These are phyloP conservation scores for Monosporascus sp. DNA, from an alignment of 2,329 filamentous ascomycete genomes.

Conservation along the genomic window DNA sequence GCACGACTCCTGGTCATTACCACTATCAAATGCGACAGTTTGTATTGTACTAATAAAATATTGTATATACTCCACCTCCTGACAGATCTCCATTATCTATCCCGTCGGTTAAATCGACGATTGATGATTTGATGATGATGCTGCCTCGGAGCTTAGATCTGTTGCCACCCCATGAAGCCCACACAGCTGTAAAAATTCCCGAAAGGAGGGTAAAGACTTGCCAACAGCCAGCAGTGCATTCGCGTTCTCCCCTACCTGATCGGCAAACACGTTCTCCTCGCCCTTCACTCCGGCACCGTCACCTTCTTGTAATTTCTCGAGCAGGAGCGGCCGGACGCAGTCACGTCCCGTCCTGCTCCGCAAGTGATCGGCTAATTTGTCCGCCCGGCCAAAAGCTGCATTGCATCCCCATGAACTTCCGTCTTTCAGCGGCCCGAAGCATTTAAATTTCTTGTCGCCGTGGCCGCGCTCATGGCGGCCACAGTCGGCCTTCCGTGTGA, in stretches of 20 bases:
- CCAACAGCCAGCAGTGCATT: slow-evolving; percentile 4
- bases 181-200: slow-evolving; percentile 9
- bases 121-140: background rate
- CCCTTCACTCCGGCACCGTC: background rate
- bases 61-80: too few species aligned
- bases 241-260: slow-evolving; percentile 5
- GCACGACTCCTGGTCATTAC: too few species aligned
- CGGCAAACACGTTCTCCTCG: slow-evolving; percentile 2
- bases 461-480: too few species aligned
- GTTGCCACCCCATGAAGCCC: slow-evolving; percentile 1
- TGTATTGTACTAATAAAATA: too few species aligned
- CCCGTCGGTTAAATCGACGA: too few species aligned
- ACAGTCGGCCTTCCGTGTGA: slow-evolving; percentile 12
- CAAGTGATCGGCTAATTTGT: slow-evolving; percentile 16
- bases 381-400: slow-evolving; percentile 12
- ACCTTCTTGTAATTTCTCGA: slow-evolving; percentile 7
- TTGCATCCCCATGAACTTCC: slow-evolving; percentile 18
- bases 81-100: too few species aligned
- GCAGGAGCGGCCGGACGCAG: slow-evolving; percentile 11
- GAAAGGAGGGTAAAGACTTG: slow-evolving; percentile 7
- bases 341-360: slow-evolving; percentile 12
- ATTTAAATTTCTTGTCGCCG: slow-evolving; percentile 16
- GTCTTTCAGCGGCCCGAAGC: slow-evolving; percentile 13
- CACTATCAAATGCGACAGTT: too few species aligned
- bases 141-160: background rate